These are phyloP conservation scores for Pyrrhoderma lamaoense DNA, from an alignment of 1,284 basidiomycete species.

Conservation along the genomic window DNA sequence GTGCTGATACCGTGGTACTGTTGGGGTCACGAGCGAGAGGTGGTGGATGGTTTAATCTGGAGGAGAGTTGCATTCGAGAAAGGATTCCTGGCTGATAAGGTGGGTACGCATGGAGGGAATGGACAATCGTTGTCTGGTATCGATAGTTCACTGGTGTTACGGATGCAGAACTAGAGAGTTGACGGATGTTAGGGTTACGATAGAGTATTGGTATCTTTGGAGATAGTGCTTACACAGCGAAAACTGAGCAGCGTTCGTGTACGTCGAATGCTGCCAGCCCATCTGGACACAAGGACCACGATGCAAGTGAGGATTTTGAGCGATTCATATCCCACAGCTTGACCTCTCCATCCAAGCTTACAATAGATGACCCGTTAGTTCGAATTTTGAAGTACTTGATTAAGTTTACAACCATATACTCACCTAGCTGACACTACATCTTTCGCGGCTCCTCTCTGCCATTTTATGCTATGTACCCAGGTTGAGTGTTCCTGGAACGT, in stretches of 20 bases:
- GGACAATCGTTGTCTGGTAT: conserved; percentile 54
- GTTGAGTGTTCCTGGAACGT: conserved; percentile 79
- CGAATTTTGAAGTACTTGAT: too few species aligned
- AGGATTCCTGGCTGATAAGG: conserved; percentile 32
- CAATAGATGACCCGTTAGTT: conserved; percentile 6
- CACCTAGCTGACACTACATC: conserved; percentile 90
- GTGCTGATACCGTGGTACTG: conserved; percentile 54
- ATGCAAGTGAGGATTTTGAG: conserved; percentile 52
- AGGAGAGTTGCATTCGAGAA: conserved; percentile 45
- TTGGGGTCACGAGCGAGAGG: conserved; percentile 48
- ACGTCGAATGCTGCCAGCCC: conserved; percentile 85
- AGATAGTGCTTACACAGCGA: conserved; percentile 66
- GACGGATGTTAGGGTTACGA: conserved; percentile 12
- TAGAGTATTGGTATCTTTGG: neutral
- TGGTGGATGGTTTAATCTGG: conserved; percentile 46
- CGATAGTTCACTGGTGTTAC: conserved; percentile 52
- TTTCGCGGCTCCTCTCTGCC: conserved; percentile 67
- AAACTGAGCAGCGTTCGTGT: conserved; percentile 80
- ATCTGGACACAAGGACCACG: conserved; percentile 61
- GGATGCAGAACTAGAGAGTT: conserved; percentile 47
- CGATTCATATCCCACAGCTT: conserved; percentile 89
- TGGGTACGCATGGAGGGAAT: conserved; percentile 35
- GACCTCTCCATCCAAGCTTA: conserved; percentile 84
- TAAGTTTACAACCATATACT: conserved; percentile 22
- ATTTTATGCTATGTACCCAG: conserved; percentile 89